Base-by-base conservation (phyloP, 129 eudicot species). In the Centaurea solstitialis region DNA sequence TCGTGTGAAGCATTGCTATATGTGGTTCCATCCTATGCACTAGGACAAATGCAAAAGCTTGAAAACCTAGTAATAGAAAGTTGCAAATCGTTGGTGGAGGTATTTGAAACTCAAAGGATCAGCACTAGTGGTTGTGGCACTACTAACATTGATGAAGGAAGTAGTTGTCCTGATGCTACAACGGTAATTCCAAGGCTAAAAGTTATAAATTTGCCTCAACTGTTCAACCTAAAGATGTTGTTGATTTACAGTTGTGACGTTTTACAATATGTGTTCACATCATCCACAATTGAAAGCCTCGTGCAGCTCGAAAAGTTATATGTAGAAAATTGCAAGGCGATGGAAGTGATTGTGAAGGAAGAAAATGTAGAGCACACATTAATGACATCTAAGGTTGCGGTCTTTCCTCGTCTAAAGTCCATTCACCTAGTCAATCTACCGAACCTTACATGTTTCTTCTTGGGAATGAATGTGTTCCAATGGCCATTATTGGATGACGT, bases 91-190 rank as follows among this genome's bases (percentile, higher is more conserved):
- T 0, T 37, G 17, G 40, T 70, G 4, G 75, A 70, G 75, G 53
- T 70, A 38, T 70, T 70, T 70, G 75, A 38, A 37, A 18, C 53
- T 38, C 75, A 70, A 70, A 28, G 20, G 41, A 6, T 30, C 72
- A 26, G 30, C 30, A 26, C n/a, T n/a, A n/a, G n/a, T n/a, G n/a
- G n/a, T n/a, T n/a, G n/a, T n/a, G n/a, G n/a, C n/a, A n/a, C 30
- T 26, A 26, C 30, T 26, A 68, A 68, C 13, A 18, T 4, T 26
- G 47, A 33, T 35, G 47, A 69, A 33, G 73, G 73, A 35, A 69
- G 40, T 17, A 4, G 22, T 33, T 45, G 43, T 15, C 33, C 2
- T 15, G 5, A 69, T 30, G 9, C 45, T 9, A 40, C 45, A 40
- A 40, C 9, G 45, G 45, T 40, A 40, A 40, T 40, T 40, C 45